Conservation (phyloP, 2,329 filamentous ascomycete genomes). For the Aspergillus calidoustus region DNA sequence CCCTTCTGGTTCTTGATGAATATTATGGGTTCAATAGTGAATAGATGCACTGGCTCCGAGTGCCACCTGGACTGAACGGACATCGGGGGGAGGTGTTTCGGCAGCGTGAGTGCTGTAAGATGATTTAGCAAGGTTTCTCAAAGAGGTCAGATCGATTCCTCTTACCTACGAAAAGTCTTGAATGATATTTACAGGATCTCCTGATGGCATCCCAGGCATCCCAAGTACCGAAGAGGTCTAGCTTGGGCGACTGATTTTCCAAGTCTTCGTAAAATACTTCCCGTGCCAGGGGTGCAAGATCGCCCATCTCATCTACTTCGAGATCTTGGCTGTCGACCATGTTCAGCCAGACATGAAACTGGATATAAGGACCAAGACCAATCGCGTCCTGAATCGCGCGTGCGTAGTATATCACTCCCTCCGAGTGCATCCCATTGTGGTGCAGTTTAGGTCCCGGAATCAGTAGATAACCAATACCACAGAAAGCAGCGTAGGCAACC, state of each 20-base stretch:
- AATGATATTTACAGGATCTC: conserved; percentile 81
- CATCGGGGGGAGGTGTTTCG: conserved; percentile 61
- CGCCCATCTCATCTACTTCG: conserved; percentile 50
- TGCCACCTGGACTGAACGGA: conserved; percentile 65
- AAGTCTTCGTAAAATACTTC: conserved; percentile 42
- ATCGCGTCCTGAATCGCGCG: conserved; percentile 82
- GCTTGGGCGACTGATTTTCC: conserved; percentile 49
- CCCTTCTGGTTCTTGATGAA: conserved; percentile 64
- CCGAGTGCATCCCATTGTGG: conserved; percentile 54
- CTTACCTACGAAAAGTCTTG: conserved; percentile 83
- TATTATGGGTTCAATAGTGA: conserved; percentile 57
- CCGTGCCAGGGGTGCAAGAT: conserved; percentile 49
- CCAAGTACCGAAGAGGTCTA: conserved; percentile 81
- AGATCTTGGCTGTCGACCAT: conserved; percentile 77
- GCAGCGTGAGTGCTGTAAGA: conserved; percentile 59
- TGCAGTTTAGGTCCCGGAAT: conserved; percentile 76
- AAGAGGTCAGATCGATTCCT: conserved; percentile 16
- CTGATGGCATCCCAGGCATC: conserved; percentile 92
- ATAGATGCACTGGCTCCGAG: conserved; percentile 64
- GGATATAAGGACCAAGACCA: conserved; percentile 73
- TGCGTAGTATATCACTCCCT: conserved; percentile 73
- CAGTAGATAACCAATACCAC: conserved; percentile 81
- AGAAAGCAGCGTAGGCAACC: conserved; percentile 93
- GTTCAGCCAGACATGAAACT: conserved; percentile 78
- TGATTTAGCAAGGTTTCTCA: conserved; percentile 23